Conservation (phyloP, 176 grass and related monocot genomes). For the Pharus latifolius region DNA sequence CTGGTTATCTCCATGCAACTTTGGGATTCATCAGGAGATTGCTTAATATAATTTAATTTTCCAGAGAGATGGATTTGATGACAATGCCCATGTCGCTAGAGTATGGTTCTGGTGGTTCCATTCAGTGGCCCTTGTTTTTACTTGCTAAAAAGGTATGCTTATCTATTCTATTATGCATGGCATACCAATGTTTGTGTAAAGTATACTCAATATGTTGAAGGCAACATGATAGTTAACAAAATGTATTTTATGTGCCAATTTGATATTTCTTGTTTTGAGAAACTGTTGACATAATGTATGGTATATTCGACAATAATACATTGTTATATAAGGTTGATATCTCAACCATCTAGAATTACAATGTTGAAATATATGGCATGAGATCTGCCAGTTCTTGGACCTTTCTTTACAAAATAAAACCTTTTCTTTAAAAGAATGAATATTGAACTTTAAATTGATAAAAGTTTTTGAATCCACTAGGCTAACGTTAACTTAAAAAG, state of each 20-base stretch:
- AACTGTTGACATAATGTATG: neutral
- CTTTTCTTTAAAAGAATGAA: neutral
- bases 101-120: constrained; percentile 40
- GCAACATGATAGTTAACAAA: neutral
- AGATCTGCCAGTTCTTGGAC: neutral
- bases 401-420: neutral
- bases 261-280: neutral
- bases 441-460: neutral
- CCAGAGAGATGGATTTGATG: constrained; percentile 91
- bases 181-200: neutral
- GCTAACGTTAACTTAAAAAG: neutral
- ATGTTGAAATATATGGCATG: neutral
- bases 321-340: neutral
- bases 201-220: neutral
- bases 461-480: neutral
- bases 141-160: constrained; percentile 68
- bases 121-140: constrained; percentile 87
- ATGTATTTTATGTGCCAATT: neutral
- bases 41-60: constrained; percentile 18
- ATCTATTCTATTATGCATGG: constrained; percentile 7
- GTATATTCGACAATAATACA: neutral
- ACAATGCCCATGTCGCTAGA: constrained; percentile 70
- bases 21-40: neutral
- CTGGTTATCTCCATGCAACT: constrained; percentile 3
- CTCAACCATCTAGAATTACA: neutral